These are phyloP conservation scores for Metschnikowia colocasiae DNA, from an alignment of 805 yeast species.

Conservation along the genomic window DNA sequence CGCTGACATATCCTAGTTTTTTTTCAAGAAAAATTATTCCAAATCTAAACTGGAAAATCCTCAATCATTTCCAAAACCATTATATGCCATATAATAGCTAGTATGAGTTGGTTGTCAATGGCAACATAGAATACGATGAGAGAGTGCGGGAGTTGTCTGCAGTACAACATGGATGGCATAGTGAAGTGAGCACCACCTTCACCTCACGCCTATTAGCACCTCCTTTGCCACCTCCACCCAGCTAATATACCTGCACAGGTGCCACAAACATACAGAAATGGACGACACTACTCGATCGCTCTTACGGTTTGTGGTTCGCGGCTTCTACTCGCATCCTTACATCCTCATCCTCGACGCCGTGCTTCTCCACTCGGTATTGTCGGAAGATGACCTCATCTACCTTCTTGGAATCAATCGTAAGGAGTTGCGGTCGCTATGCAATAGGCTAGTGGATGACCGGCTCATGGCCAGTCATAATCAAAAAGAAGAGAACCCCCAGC, in stretches of 20 bases:
- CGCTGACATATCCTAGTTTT: background rate
- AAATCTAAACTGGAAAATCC: too few relatives aligned
- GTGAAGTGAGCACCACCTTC: background rate
- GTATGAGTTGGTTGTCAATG: background rate
- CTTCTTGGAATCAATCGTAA: conserved; percentile 81
- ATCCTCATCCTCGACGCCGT: conserved; percentile 84
- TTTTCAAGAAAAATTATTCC: too few relatives aligned
- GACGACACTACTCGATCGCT: conserved; percentile 49
- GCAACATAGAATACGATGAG: background rate
- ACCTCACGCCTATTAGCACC: background rate
- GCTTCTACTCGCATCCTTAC: conserved; percentile 82
- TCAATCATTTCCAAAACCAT: too few relatives aligned
- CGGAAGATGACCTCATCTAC: conserved; percentile 86
- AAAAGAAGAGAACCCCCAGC: conserved; percentile 56
- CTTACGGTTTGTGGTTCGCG: conserved; percentile 75
- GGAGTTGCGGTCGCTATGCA: conserved; percentile 78
- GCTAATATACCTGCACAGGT: background rate
- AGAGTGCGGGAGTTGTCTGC: background rate
- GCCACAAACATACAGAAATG: conserved; percentile 20
- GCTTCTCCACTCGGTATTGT: conserved; percentile 79
- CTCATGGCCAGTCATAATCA: conserved; percentile 67
- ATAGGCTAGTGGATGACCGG: conserved; percentile 79
- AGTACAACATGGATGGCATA: background rate
- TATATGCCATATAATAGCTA: background rate
- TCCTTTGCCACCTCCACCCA: background rate